Conservation (phyloP, 805 yeast genomes). For the Candida piceae region DNA sequence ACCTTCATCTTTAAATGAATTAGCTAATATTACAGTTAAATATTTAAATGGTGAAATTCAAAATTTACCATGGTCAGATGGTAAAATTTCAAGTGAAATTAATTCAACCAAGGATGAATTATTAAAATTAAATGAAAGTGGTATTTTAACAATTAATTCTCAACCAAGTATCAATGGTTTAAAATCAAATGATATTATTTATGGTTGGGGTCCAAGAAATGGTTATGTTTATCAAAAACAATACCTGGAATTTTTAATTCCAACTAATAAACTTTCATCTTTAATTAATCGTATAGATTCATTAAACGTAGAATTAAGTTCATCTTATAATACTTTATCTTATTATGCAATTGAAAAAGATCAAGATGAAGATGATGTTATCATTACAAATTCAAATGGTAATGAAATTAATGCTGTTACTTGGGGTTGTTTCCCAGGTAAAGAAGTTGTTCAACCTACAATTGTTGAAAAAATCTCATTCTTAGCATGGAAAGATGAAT, state of each 20-base stretch:
- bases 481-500: slow-evolving; percentile 97
- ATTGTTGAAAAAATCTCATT: slow-evolving; percentile 90
- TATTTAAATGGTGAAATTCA: slow-evolving; percentile 68
- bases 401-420: slow-evolving; percentile 92
- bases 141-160: slow-evolving; percentile 81
- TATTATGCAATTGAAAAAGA: slow-evolving; percentile 66
- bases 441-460: slow-evolving; percentile 91
- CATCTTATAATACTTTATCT: slow-evolving; percentile 52
- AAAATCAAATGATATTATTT: slow-evolving; percentile 59
- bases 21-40: slow-evolving; percentile 57
- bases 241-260: slow-evolving; percentile 80
- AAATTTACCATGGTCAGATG: slow-evolving; percentile 92
- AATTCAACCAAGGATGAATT: slow-evolving; percentile 54
- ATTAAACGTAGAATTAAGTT: slow-evolving; percentile 31
- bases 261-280: slow-evolving; percentile 38
- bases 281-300: slow-evolving; percentile 42
- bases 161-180: slow-evolving; percentile 90
- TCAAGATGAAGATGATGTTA: slow-evolving; percentile 44
- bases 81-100: slow-evolving; percentile 78
- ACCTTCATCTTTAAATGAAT: slow-evolving; percentile 57
- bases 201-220: slow-evolving; percentile 94
- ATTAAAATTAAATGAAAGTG: slow-evolving; percentile 57
- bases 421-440: slow-evolving; percentile 98
- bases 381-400: slow-evolving; percentile 57
- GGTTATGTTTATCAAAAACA: slow-evolving; percentile 95